A percentile compares a stretch with the other conserved stretches of the same genome.
phyloP scores from a whole-genome alignment of 306 rosid genomes.

The Betula pendula region DNA sequence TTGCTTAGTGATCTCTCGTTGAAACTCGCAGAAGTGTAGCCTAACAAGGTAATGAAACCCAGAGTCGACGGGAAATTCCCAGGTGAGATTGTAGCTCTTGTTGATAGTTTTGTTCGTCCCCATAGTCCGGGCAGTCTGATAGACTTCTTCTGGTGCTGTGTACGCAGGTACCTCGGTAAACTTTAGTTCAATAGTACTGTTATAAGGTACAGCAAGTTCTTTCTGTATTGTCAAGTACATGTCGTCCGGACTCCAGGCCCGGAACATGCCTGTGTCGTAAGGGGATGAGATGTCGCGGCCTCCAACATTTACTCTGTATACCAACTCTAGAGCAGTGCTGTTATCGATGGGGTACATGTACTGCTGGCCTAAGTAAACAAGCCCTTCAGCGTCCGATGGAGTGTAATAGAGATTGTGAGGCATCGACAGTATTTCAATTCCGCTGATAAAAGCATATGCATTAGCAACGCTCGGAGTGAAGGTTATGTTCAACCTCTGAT shows the following conservation, averaged over 20 bases:
- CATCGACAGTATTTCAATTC: constrained; percentile 46
- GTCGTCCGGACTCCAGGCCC: constrained; percentile 20
- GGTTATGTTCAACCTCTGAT: constrained; percentile 35
- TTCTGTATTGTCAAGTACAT: not conserved
- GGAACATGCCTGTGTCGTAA: constrained; percentile 34
- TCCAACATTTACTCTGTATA: constrained; percentile 40
- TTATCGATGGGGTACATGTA: not conserved
- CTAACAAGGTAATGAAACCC: constrained; percentile 47
- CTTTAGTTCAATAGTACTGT: constrained; percentile 3
- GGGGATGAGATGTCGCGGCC: constrained; percentile 32
- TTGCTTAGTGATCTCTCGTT: fast-evolving
- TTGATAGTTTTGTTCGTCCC: not conserved
- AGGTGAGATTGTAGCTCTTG: constrained; percentile 28
- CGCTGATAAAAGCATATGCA: constrained; percentile 42
- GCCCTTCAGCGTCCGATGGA: not conserved
- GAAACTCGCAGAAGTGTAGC: constrained; percentile 52
- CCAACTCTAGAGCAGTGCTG: constrained; percentile 32
- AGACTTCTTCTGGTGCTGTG: constrained; percentile 29
- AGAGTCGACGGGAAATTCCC: constrained; percentile 42
- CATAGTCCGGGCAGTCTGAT: constrained; percentile 24
- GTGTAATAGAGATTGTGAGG: constrained; percentile 26
- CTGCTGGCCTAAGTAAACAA: not conserved
- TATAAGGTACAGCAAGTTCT: not conserved
- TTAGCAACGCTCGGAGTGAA: constrained; percentile 31
- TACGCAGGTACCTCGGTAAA: constrained; percentile 21